phyloP scores from a whole-genome alignment of 2,329 filamentous ascomycete species.

The Colletotrichum magnum region DNA sequence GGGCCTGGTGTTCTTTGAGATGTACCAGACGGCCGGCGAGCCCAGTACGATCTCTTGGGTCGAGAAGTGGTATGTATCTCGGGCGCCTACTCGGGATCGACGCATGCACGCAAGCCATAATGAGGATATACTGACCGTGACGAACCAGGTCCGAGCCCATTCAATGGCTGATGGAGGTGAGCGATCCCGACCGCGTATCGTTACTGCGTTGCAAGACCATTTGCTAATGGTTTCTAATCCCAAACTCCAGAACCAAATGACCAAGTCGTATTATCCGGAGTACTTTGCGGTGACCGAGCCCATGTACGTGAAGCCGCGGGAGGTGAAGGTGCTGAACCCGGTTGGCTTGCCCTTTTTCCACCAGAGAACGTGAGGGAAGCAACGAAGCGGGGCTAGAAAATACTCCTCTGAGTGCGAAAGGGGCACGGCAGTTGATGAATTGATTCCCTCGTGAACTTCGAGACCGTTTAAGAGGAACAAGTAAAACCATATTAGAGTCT shows the following conservation, averaged over 20 bases:
- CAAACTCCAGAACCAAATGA: neutral
- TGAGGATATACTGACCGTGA: neutral
- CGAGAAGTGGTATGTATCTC: conserved; percentile 53
- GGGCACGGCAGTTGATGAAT: too few relatives aligned
- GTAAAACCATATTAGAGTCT: neutral
- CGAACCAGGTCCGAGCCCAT: neutral
- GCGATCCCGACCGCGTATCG: neutral
- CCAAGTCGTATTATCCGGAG: conserved; percentile 2
- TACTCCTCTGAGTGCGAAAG: neutral
- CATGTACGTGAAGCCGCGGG: neutral
- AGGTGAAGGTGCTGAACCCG: neutral
- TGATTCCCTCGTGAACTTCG: too few relatives aligned
- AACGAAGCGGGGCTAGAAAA: neutral
- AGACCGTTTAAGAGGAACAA: too few relatives aligned
- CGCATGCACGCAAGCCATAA: neutral
- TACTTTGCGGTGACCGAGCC: neutral
- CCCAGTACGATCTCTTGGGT: conserved; percentile 56
- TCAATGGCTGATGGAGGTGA: conserved; percentile 5
- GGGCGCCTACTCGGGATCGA: neutral
- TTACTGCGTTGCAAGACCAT: too few relatives aligned
- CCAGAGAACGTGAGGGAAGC: neutral
- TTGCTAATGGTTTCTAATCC: too few relatives aligned
- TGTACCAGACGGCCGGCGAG: conserved; percentile 53
- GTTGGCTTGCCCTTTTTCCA: neutral
- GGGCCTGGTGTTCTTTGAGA: conserved; percentile 60